Evolutionary conservation across 495 filamentous ascomycete species (phyloP).

Genomic region (Lentithecium fluviatile): DNA sequence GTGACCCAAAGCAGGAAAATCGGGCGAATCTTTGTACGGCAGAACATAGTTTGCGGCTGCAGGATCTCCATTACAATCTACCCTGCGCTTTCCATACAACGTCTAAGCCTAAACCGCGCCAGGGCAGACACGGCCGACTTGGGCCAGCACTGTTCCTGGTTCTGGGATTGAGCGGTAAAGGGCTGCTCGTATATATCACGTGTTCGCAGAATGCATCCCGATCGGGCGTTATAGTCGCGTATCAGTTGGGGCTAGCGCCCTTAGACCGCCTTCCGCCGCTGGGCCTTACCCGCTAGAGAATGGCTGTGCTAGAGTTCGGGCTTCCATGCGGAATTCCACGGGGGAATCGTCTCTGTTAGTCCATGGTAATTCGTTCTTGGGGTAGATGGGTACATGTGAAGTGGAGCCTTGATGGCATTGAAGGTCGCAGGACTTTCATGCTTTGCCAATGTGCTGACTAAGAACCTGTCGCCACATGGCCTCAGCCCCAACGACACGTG

Average conservation of each 20-base stretch:
- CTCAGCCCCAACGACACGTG: too few species aligned
- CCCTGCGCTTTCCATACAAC: background rate
- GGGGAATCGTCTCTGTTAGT: too few species aligned
- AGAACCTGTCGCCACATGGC: too few species aligned
- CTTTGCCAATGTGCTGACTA: too few species aligned
- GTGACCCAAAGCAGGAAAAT: constrained; percentile 1
- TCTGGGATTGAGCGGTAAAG: background rate
- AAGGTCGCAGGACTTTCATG: too few species aligned
- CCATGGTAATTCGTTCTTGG: too few species aligned
- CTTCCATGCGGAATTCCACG: too few species aligned
- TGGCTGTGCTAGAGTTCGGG: too few species aligned
- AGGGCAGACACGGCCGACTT: background rate
- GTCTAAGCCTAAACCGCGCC: background rate
- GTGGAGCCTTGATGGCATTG: too few species aligned
- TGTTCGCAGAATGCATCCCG: constrained; percentile 19
- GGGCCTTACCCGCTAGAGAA: background rate
- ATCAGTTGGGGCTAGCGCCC: background rate
- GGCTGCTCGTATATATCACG: constrained; percentile 3
- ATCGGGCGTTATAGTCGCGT: background rate
- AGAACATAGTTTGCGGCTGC: background rate
- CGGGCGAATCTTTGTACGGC: constrained; percentile 9
- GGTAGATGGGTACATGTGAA: too few species aligned
- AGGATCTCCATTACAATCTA: background rate
- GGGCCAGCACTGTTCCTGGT: background rate
- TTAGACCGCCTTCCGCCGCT: background rate